phyloP scores from a whole-genome alignment of 495 filamentous ascomycete genomes.

The Clohesyomyces aquaticus region DNA sequence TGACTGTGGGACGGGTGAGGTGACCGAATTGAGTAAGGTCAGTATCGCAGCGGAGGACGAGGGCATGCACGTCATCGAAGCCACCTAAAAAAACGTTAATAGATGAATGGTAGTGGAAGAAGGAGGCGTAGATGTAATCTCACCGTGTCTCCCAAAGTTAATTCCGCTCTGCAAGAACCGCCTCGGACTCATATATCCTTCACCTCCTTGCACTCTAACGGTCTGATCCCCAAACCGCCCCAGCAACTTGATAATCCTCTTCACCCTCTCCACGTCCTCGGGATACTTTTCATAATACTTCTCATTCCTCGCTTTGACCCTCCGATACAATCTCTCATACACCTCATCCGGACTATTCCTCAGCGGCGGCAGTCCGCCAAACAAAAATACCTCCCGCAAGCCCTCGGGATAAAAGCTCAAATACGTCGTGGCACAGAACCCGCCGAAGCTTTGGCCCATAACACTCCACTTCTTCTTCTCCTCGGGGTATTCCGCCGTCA shows the following conservation, averaged over 20 bases:
- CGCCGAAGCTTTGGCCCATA: conserved; percentile 91
- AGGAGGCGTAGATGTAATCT: no score
- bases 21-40: conserved; percentile 74
- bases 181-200: conserved; percentile 63
- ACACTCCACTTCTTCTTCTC: conserved; percentile 77
- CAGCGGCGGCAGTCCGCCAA: conserved; percentile 80
- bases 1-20: conserved; percentile 71
- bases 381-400: conserved; percentile 78
- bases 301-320: conserved; percentile 66
- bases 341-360: conserved; percentile 71
- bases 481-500: conserved; percentile 70
- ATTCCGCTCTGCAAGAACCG: conserved; percentile 78
- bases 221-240: conserved; percentile 62
- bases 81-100: conserved; percentile 30
- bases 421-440: conserved; percentile 81
- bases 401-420: conserved; percentile 78
- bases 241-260: conserved; percentile 58
- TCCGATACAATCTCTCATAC: conserved; percentile 71
- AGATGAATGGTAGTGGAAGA: not conserved
- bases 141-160: conserved; percentile 74
- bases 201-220: conserved; percentile 66
- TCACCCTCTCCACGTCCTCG: conserved; percentile 75
- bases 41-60: conserved; percentile 66
- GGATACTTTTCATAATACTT: conserved; percentile 85
- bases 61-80: conserved; percentile 52